phyloP scores from a whole-genome alignment of 78 protist species.

The Dictyostelium firmibasis region DNA sequence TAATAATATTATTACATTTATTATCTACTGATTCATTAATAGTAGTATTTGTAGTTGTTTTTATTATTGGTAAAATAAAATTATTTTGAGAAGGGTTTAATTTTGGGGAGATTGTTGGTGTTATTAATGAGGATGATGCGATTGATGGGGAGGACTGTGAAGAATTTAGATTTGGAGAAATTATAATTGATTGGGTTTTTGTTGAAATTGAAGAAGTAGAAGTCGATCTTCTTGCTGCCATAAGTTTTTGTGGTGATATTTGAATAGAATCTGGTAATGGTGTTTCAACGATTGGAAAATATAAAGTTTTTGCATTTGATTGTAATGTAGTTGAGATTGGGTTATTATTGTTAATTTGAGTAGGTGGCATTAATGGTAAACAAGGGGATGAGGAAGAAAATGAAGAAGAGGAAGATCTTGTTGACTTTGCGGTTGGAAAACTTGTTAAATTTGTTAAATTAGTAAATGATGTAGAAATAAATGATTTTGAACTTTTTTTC shows the following conservation, averaged over 20 bases:
- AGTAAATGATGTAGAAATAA: neutral
- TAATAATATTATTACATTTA: neutral
- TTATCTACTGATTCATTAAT: neutral
- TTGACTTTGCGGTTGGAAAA: neutral
- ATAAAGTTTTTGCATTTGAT: neutral
- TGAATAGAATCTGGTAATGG: neutral
- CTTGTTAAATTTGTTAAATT: neutral
- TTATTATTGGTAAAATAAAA: neutral
- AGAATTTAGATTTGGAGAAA: neutral
- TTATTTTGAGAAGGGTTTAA: neutral
- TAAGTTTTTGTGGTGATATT: neutral
- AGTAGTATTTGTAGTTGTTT: neutral
- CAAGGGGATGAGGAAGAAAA: neutral
- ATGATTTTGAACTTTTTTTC: neutral
- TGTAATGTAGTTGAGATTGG: too few relatives aligned
- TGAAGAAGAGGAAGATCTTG: neutral
- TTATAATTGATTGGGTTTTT: neutral
- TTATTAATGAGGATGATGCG: neutral
- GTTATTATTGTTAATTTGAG: neutral
- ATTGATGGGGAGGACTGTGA: neutral
- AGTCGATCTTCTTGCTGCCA: neutral
- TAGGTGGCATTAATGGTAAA: neutral
- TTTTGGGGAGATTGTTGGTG: neutral
- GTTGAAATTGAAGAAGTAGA: neutral
- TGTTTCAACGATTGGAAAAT: neutral